phyloP scores from a whole-genome alignment of 805 yeast genomes.

The Spathaspora arborariae region DNA sequence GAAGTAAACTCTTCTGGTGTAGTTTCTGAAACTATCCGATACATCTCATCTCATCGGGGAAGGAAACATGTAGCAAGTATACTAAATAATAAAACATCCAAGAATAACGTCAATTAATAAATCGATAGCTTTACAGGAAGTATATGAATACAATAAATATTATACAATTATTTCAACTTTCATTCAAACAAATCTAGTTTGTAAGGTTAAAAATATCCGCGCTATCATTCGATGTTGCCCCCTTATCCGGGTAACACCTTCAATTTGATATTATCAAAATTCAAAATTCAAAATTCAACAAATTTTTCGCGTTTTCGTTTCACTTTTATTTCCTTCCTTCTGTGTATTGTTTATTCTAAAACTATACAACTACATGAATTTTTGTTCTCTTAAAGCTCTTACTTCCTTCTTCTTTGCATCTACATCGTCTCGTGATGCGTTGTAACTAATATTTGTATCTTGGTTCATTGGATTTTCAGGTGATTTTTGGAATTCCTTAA shows the following conservation, averaged over 20 bases:
- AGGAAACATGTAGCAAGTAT: too few species aligned
- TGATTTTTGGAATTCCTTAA: constrained; percentile 77
- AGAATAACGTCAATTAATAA: too few species aligned
- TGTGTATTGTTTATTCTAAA: background rate
- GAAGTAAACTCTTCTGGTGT: too few species aligned
- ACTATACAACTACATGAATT: constrained; percentile 16
- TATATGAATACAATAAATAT: too few species aligned
- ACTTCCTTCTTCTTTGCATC: constrained; percentile 44
- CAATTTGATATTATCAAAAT: constrained; percentile 1
- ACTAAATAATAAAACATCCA: too few species aligned
- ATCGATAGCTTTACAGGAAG: too few species aligned
- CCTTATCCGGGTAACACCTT: background rate
- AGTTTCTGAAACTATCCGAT: too few species aligned
- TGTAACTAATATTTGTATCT: constrained; percentile 56
- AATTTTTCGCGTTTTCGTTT: background rate
- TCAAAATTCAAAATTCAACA: background rate
- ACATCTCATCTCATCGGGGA: too few species aligned
- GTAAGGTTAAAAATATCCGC: background rate
- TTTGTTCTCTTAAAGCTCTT: constrained; percentile 45
- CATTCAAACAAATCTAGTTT: background rate
- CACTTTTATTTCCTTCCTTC: constrained; percentile 1
- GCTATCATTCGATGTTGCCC: background rate
- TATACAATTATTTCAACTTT: too few species aligned
- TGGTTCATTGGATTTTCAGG: constrained; percentile 85
- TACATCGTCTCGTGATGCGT: constrained; percentile 57